phyloP scores from a whole-genome alignment of 2,329 filamentous ascomycete species.

The Dothiorella sarmentorum region DNA sequence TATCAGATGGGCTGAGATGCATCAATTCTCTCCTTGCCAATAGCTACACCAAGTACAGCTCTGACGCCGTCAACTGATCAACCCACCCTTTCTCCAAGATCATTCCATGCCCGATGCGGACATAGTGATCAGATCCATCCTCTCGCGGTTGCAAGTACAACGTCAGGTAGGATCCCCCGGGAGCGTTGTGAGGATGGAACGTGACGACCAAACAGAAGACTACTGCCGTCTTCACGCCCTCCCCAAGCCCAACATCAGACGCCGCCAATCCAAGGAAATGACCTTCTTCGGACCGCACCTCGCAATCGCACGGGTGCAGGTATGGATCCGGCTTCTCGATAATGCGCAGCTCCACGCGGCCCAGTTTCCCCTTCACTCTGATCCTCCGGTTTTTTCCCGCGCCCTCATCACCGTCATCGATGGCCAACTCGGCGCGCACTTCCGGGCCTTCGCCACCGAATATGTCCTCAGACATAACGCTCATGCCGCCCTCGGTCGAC shows the following conservation, averaged over 20 bases:
- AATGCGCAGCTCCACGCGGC: not conserved
- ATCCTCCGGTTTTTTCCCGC: not conserved
- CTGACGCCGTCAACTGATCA: not conserved
- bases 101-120: not conserved
- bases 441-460: not conserved
- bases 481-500: not conserved
- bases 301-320: not conserved
- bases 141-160: not conserved
- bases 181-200: not conserved
- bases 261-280: not conserved
- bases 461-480: not conserved
- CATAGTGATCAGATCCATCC: not conserved
- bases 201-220: not conserved
- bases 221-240: not conserved
- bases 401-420: not conserved
- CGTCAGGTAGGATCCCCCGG: not conserved
- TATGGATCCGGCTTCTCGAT: not conserved
- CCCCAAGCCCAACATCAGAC: not conserved
- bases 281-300: not conserved
- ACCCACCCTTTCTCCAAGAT: not conserved
- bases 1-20: too few species aligned
- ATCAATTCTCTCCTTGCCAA: too few species aligned
- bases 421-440: not conserved
- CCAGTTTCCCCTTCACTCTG: not conserved
- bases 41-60: not conserved